Evolutionary conservation across 441 rosid genomes (phyloP).

Genomic region (Adansonia madagascariensis): DNA sequence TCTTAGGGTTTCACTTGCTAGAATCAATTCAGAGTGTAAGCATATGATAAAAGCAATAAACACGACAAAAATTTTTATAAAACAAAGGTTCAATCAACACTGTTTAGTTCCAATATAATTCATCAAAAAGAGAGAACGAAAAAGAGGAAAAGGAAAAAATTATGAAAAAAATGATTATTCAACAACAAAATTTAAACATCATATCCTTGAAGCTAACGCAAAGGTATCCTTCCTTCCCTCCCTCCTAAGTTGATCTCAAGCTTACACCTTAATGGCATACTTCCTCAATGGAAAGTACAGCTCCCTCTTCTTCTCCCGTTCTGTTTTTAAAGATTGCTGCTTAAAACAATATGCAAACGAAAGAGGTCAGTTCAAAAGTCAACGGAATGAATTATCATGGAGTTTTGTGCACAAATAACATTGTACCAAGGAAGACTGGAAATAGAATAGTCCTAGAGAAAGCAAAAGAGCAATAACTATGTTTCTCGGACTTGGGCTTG

Average conservation of each 20-base stretch:
- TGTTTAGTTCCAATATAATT: background rate
- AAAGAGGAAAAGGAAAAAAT: background rate
- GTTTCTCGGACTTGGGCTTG: no score
- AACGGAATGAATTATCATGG: background rate
- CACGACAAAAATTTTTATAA: background rate
- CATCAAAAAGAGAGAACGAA: background rate
- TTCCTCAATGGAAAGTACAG: slow-evolving; percentile 48
- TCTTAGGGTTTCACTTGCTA: background rate
- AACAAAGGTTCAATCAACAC: background rate
- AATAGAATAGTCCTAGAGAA: background rate
- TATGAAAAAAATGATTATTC: background rate
- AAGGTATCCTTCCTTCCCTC: background rate
- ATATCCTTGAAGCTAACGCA: background rate
- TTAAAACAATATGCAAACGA: background rate
- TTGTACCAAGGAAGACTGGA: no score
- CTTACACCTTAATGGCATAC: slow-evolving; percentile 47
- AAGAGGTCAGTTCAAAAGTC: background rate
- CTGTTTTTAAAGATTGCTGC: slow-evolving; percentile 42
- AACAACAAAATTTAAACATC: background rate
- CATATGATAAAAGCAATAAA: background rate
- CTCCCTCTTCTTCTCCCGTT: slow-evolving; percentile 48
- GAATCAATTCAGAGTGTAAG: background rate
- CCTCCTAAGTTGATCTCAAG: background rate
- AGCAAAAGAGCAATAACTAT: background rate
- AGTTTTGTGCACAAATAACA: background rate